Percentiles rank a stretch among this genome's conserved stretches.
Evolutionary conservation across 139 green algal genomes (phyloP).

Genomic region (Ettlia oleoabundans): DNA sequence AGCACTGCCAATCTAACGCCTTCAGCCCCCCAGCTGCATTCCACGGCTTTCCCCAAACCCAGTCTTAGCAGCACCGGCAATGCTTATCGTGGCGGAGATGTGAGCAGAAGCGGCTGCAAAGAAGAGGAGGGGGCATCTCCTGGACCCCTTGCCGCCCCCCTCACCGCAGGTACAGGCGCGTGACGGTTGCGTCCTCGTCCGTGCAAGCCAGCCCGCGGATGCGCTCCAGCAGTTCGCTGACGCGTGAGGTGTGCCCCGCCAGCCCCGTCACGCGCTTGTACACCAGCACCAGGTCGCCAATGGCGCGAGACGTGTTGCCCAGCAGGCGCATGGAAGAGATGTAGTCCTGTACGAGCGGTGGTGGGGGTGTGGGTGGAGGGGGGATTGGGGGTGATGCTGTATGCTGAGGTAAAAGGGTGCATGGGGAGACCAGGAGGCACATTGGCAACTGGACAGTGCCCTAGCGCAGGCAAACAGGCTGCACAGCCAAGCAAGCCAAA

Average conservation of each 20-base stretch:
- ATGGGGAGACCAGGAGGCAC: too few species aligned
- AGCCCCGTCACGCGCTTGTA: slow-evolving; percentile 95
- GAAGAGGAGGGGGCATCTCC: background rate
- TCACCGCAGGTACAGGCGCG: slow-evolving; percentile 25
- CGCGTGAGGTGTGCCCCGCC: slow-evolving; percentile 85
- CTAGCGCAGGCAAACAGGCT: too few species aligned
- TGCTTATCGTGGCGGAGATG: too few species aligned
- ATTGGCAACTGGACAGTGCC: too few species aligned
- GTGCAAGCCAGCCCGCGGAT: slow-evolving; percentile 33
- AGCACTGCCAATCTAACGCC: too few species aligned
- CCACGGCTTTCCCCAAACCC: too few species aligned
- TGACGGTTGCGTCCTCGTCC: slow-evolving; percentile 16
- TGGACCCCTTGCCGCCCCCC: background rate
- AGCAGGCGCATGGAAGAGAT: slow-evolving; percentile 89
- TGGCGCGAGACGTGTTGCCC: slow-evolving; percentile 83
- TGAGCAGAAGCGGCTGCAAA: background rate
- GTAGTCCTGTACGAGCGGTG: slow-evolving; percentile 65
- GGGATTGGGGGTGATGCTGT: background rate
- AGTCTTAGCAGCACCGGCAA: too few species aligned
- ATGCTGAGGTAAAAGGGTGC: too few species aligned
- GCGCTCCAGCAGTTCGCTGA: slow-evolving; percentile 93
- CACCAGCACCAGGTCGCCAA: slow-evolving; percentile 95
- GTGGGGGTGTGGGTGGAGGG: slow-evolving; percentile 26
- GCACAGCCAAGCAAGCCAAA: too few species aligned
- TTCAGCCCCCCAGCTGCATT: too few species aligned